Base-by-base conservation (phyloP, 202 grass and related monocot species). In the Musa balbisiana region DNA sequence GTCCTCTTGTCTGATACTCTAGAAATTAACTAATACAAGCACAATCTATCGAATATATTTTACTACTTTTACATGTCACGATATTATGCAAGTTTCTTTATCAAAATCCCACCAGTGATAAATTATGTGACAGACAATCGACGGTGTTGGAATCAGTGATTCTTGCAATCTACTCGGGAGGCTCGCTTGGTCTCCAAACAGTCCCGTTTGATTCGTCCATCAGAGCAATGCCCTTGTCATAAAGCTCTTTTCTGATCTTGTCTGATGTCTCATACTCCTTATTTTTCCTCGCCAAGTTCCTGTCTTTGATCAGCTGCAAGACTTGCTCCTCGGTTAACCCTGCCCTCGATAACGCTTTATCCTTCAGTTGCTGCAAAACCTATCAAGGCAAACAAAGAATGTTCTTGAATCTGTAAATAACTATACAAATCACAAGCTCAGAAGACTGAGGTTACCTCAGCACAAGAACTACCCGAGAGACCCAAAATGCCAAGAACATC, bases 181-280 rank as follows among this genome's bases (percentile, higher is more conserved):
- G 86, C 67, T 94, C 90, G 23, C 91, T 90, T 52, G 88, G 91
- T 64, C 87, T 85, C 91, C 94, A 98, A 11, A 89, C 21, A 6
- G 91, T 94, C 27, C 88, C 91, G 9, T 59, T 71, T 26, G 86
- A 81, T 70, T 98, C 94, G 10, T 98, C 91, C 95, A 94, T 94
- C 26, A 94, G 71, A 10, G 91, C 83, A 17, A 94, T 90, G 71
- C 95, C 91, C 75, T 80, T 50, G 52, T 77, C 63, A 23, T 69
- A 85, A 22, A 98, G 89, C 19, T 87, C 52, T 84, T 86, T 88
- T 54, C 95, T 89, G 51, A 98, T 92, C 56, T 76, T 68, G 19
- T 98, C 95, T 2, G 89, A 90, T 63, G 83, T 55, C 13, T 83
- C 87, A 33, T 89, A 98, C 75, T 92, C 84, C 64, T 92, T 98